Evolutionary conservation across 2,329 filamentous ascomycete genomes (phyloP), one percentile per base, ranked within the genome.

Genomic region (Grosmannia huntii): DNA sequence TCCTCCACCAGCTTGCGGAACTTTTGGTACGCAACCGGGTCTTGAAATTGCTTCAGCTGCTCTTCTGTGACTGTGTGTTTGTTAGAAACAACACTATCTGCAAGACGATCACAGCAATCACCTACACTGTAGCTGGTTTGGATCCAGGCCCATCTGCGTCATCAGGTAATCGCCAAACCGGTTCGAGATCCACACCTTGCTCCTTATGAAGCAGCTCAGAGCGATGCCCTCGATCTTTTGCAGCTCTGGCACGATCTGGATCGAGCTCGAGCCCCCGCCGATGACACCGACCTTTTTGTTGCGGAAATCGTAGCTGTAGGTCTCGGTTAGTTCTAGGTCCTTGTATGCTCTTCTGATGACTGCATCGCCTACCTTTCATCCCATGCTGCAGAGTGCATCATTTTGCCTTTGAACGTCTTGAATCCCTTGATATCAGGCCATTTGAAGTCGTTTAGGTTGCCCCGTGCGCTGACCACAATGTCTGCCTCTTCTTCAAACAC

Each of bases 131-230:
- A 79, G 48, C 66, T 66, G 14, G 73, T 73, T 69, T 11, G 75
- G 68, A 3, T 58, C 59, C 27, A 63, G 46, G n/a, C 25, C 36
- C 73, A 73, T 75, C 59, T 72, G 67, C 50, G 65, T 55, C 6
- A 65, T 59, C 68, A 78, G 72, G 60, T 74, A 71, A 25, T 66
- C 65, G 61, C 70, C 70, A 12, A 69, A 75, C 33, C 72, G 68
- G 57, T 66, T 66, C 66, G 73, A 59, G 53, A 58, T n/a, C 51
- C 58, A 53, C 23, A 50, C 48, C n/a, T 51, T 46, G 28, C 59
- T 48, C 27, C 60, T 59, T 14, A 57, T 33, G 23, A 62, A 63
- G 53, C 62, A 57, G 57, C 59, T 54, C 28, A 55, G 61, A 52
- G 56, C 53, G 31, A 41, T 49, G 57, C 62, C 62, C 55, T 62